Evolutionary conservation across 805 yeast species (phyloP).

Genomic region (Saturnispora silvae): DNA sequence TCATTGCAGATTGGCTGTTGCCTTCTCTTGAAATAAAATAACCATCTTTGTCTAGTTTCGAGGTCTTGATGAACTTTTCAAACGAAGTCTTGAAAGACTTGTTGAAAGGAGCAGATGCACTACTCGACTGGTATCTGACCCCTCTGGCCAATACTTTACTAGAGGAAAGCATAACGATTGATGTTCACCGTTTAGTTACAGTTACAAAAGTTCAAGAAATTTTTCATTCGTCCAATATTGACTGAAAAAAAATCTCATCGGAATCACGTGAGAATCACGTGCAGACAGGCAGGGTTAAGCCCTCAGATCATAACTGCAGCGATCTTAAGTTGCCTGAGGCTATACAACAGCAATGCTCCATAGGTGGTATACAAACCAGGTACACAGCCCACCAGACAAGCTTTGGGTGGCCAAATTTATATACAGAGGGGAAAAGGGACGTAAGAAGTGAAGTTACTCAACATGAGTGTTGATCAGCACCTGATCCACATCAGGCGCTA

Average conservation of each 20-base stretch:
- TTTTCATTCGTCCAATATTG: background rate
- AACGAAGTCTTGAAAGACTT: slow-evolving; percentile 10
- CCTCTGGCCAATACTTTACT: background rate
- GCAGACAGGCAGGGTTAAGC: background rate
- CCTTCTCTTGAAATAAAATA: slow-evolving; percentile 14
- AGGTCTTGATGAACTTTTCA: slow-evolving; percentile 7
- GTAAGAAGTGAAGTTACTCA: background rate
- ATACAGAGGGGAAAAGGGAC: background rate
- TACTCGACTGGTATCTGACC: slow-evolving; percentile 1
- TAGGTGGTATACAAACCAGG: no score
- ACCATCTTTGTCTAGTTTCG: slow-evolving; percentile 19
- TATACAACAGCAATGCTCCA: no score
- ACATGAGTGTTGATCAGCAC: background rate
- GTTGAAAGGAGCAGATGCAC: slow-evolving; percentile 3
- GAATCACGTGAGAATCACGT: slow-evolving; percentile 7
- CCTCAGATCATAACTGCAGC: background rate
- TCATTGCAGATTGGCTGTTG: slow-evolving; percentile 17
- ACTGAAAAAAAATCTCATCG: background rate
- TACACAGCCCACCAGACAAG: no score
- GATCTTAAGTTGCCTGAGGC: no score
- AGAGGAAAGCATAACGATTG: background rate
- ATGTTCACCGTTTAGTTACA: background rate
- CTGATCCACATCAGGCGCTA: slow-evolving; percentile 22
- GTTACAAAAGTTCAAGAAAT: no score
- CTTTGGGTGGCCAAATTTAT: no score